phyloP scores from a whole-genome alignment of 352 stramenopile species.

The Pythium sukuiense region DNA sequence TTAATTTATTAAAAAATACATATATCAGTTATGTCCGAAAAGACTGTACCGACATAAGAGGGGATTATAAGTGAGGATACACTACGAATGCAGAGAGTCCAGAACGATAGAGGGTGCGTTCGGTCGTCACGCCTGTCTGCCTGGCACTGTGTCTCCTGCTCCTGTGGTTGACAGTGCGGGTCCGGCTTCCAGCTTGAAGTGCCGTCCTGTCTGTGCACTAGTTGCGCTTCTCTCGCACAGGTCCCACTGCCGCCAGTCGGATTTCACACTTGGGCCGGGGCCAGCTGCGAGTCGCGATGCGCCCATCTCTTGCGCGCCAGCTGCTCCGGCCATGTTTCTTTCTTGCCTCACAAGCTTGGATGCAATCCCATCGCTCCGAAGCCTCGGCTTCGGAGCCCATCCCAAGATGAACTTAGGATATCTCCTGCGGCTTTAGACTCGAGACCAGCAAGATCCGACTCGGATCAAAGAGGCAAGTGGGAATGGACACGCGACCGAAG shows the following conservation, averaged over 20 bases:
- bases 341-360: neutral
- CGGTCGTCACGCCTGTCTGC: neutral
- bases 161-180: neutral
- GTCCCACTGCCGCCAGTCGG: constrained; percentile 27
- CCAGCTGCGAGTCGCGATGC: constrained; percentile 4
- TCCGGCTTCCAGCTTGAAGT: constrained; percentile 20
- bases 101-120: neutral
- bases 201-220: neutral
- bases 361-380: neutral
- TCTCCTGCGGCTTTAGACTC: neutral
- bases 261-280: neutral
- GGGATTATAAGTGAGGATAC: too few relatives aligned
- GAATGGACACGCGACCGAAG: neutral
- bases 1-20: too few relatives aligned
- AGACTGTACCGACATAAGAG: too few relatives aligned
- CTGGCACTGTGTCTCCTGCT: neutral
- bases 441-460: neutral
- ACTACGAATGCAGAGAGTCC: neutral
- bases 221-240: constrained; percentile 20
- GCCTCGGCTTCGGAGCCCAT: too few relatives aligned
- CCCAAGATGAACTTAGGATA: neutral
- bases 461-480: neutral
- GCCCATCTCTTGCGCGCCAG: constrained; percentile 8
- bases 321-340: neutral
- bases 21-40: too few relatives aligned